phyloP scores from a whole-genome alignment of 371 early-diverging fungal genomes.

The Dichotomocladium elegans region DNA sequence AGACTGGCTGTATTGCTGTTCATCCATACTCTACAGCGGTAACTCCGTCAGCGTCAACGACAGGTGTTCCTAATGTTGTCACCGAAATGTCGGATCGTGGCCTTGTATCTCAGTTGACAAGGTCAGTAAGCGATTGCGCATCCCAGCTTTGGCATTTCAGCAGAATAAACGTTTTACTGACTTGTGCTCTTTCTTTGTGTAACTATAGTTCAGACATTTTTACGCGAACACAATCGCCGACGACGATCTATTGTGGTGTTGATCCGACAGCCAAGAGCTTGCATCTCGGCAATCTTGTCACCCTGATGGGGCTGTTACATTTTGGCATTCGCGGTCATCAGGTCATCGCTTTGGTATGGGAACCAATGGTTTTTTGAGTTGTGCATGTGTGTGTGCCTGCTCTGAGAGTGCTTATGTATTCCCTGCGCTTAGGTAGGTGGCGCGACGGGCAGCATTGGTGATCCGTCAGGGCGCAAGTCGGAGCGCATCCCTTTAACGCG shows the following conservation, averaged over 20 bases:
- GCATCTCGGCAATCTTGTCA: constrained; percentile 88
- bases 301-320: constrained; percentile 81
- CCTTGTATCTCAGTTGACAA: constrained; percentile 32
- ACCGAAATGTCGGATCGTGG: constrained; percentile 34
- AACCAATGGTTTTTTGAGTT: not conserved
- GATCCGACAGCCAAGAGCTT: constrained; percentile 93
- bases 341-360: constrained; percentile 74
- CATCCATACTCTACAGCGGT: not conserved
- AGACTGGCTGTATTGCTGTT: not conserved
- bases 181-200: not conserved
- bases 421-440: constrained; percentile 74
- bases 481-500: constrained; percentile 70
- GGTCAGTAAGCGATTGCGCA: constrained; percentile 9
- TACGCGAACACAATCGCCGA: constrained; percentile 41
- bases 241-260: constrained; percentile 85
- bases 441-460: constrained; percentile 93
- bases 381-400: not conserved
- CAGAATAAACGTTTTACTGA: not conserved
- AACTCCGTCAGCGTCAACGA: too few relatives aligned
- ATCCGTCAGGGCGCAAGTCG: constrained; percentile 83
- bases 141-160: not conserved
- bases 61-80: constrained; percentile 26
- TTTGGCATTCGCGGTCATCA: constrained; percentile 84
- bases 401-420: not conserved
- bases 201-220: constrained; percentile 45